Conservation (phyloP, 2,329 filamentous ascomycete species). For the Sporothrix brasiliensis region DNA sequence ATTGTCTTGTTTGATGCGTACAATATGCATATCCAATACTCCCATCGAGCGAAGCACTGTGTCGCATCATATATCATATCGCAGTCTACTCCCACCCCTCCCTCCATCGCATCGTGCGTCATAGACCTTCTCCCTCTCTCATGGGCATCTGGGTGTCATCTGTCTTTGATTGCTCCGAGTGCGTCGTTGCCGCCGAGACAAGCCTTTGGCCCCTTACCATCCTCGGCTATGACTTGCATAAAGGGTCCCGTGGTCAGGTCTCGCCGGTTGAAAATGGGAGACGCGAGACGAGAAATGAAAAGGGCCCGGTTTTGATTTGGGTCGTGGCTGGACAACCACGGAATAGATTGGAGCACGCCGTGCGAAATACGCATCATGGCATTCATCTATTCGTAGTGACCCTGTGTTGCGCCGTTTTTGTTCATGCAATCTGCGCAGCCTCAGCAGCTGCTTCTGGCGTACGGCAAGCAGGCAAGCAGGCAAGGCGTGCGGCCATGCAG, state of each 20-base stretch:
- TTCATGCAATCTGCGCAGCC: not conserved
- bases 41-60: not conserved
- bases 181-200: too few species aligned
- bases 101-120: not conserved
- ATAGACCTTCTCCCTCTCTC: not conserved
- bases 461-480: too few species aligned
- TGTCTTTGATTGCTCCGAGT: not conserved
- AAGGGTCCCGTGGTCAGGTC: not conserved
- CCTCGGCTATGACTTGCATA: constrained; percentile 18
- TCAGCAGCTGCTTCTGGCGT: not conserved
- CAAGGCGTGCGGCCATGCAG: not conserved
- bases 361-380: not conserved
- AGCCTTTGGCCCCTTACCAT: not conserved
- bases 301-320: not conserved
- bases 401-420: not conserved
- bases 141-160: not conserved
- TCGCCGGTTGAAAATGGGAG: constrained; percentile 10
- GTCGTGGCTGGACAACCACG: not conserved
- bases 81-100: not conserved
- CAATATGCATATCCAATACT: too few species aligned
- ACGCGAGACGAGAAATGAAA: not conserved
- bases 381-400: constrained; percentile 6
- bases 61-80: not conserved
- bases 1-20: not conserved
- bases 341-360: not conserved